Evolutionary conservation across 2,329 filamentous ascomycete species (phyloP), one percentile per base, ranked within the genome.

Genomic region (Penicillium sp.): DNA sequence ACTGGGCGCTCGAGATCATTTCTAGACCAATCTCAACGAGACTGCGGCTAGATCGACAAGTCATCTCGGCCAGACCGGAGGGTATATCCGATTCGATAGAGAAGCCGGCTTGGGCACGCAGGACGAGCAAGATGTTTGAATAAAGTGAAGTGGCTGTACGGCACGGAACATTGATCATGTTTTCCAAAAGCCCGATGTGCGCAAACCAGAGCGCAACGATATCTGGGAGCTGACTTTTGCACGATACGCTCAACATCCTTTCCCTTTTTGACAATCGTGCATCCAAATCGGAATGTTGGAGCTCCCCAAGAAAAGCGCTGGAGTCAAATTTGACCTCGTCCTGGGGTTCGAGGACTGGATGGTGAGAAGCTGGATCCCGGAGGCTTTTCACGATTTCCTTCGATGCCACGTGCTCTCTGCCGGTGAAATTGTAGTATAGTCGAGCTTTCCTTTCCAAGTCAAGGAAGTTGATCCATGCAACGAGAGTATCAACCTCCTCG

Each of bases 101-200:
- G 30, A 70, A 69, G 4, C 66, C 66, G 30, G 54, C 54, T 38
- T 70, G 61, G 8, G 64, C 59, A 7, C 67, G 61, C 7, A 71
- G 47, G 15, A 68, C 50, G 11, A 44, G 36, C 10, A 71, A 41
- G 7, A 68, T 48, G 9, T 59, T 50, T 41, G 61, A 66, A 12
- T 50, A 60, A 17, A 59, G 54, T 0, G 28, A 31, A 18, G 52
- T 58, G 5, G 60, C 54, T 4, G 62, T 61, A 35, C 58, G 61
- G 6, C 56, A 53, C 3, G 66, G 63, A 26, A 62, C 54, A 4
- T 58, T 55, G 2, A 67, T 50, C 11, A 65, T 54, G 8, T 42
- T 43, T 41, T 70, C 64, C 12, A 71, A 54, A 30, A 65, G 64
- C 30, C 57, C 59, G 22, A 47, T 49, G 20, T 58, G 62, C 3